Base-by-base conservation (phyloP, 2,329 filamentous ascomycete species). In the Talaromyces albobiverticillius region DNA sequence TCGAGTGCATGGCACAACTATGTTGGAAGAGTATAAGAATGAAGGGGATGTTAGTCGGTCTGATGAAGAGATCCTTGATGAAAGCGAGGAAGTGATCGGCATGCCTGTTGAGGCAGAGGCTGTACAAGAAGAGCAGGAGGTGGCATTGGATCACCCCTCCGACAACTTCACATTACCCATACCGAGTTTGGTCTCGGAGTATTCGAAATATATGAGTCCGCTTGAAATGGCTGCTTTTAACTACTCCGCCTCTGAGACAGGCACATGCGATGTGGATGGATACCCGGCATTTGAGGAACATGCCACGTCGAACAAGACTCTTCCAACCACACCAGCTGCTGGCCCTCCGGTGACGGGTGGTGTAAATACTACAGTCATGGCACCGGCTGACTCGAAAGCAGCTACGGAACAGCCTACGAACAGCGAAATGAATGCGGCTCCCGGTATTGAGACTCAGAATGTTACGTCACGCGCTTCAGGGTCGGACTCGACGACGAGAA, bases 21-120 rank as follows among this genome's bases (percentile, higher is more conserved):
- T 96, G 77, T 88, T 99, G 85, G 84, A 97, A 63, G 91, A 99
- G 68, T 92, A 93, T 54, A 90, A 89, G 76, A 90, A 93, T 67
- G 89, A 95, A 53, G 86, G 89, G 54, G 90, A 95, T 60, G 76
- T 79, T 38, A 76, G 80, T 16, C 75, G 79, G 32, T 77, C 73
- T 1, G 80, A 83, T 10, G 76, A 82, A 14, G 82, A 82, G 53
- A 82, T 86, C n/a, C 84, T 88, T 14, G 82, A 84, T 16, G 36
- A 40, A 46, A 77, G 82, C 29, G 72, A 62, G 4, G 53, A 55
- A 51, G 26, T 20, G 40, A 57, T 54, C 18, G 61, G 64, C 26
- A 57, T 60, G 23, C 51, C 34, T 38, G 53, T 48, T 32, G 58
- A 61, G 9, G 71, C n/a, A 40, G 26, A 41, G 8, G 26, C 36